Base-by-base conservation (phyloP, 73 alveolate species). In the Paramecium caudatum region DNA sequence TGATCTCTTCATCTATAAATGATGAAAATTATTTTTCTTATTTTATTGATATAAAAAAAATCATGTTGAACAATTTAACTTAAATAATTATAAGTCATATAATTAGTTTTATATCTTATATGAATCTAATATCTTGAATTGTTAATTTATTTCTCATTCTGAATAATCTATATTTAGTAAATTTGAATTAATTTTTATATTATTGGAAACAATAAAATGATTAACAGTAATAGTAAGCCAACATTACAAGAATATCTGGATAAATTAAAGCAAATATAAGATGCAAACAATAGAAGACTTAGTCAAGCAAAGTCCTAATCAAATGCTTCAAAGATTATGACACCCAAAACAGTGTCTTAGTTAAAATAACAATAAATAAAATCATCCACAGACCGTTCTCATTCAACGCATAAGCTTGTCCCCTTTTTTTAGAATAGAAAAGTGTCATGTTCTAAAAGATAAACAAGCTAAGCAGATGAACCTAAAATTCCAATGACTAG, bases 401-500 rank as follows among this genome's bases (percentile, higher is more conserved):
- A 41, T 21, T 74, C 88, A 21, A 39, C 36, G 43, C 88, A 74
- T 43, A 74, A 74, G 12, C 43, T 74, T 16, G 27, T 45, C 45
- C 88, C 88, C 0, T 74, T 74, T 41, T 74, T 74, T 39, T 45
- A 74, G 30, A 45, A 37, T 21, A 74, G 88, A 15, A 74, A 74
- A 74, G 88, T 74, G 46, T 74, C 88, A 3, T 34, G 69, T 21
- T 39, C 88, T 2, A 74, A 74, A 25, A 37, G 88, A 23, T 43
- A 74, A 74, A 74, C 88, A 10, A 74, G 88, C 55, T 19, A 74
- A 45, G 47, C 88, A 16, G 88, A 74, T 43, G 88, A 74, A 45
- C 45, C 88, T 0, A 74, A 65, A 65, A 65, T 65, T 25, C 83
- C 47, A 13, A 65, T 36, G 15, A 17, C 83, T 33, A 55, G 43